A percentile compares a stretch with the other conserved stretches of the same genome.
Evolutionary conservation across 495 filamentous ascomycete genomes (phyloP).

Genomic region (Podospora bellae-mahoneyi): DNA sequence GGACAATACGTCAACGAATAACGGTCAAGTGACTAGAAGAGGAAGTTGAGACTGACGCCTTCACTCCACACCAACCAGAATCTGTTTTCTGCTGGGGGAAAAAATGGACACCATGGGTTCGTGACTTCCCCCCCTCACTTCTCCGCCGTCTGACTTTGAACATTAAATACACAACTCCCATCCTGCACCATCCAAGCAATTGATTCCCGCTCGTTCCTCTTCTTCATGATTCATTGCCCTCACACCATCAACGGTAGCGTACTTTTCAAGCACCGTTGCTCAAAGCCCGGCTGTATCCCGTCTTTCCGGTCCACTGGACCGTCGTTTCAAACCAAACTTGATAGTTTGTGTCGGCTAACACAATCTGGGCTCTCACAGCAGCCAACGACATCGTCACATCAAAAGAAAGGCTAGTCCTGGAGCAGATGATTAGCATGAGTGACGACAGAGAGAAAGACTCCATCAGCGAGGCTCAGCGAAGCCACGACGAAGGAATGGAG

Average conservation of each 20-base stretch:
- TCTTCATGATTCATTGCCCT: not conserved
- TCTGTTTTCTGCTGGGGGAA: not conserved
- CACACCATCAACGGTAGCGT: not conserved
- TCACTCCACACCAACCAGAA: not conserved
- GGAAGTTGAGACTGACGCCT: not conserved
- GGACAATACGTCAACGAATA: not conserved
- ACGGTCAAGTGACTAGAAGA: not conserved
- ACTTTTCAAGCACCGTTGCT: not conserved
- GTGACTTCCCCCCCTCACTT: not conserved
- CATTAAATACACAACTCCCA: not conserved
- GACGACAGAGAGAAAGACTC: slow-evolving; percentile 31
- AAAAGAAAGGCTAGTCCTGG: slow-evolving; percentile 20
- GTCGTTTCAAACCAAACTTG: not conserved
- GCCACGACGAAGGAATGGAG: slow-evolving; percentile 28
- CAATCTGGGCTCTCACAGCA: slow-evolving; percentile 5
- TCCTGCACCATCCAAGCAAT: not conserved
- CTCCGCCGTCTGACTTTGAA: not conserved
- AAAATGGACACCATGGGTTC: not conserved
- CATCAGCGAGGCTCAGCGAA: slow-evolving; percentile 30
- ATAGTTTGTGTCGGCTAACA: slow-evolving; percentile 10
- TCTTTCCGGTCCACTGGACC: not conserved
- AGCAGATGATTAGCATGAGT: slow-evolving; percentile 24
- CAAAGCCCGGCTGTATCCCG: not conserved
- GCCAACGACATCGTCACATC: slow-evolving; percentile 8
- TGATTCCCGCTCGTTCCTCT: not conserved